Evolutionary conservation across 441 rosid genomes (phyloP).

Genomic region (Populus hybrid): DNA sequence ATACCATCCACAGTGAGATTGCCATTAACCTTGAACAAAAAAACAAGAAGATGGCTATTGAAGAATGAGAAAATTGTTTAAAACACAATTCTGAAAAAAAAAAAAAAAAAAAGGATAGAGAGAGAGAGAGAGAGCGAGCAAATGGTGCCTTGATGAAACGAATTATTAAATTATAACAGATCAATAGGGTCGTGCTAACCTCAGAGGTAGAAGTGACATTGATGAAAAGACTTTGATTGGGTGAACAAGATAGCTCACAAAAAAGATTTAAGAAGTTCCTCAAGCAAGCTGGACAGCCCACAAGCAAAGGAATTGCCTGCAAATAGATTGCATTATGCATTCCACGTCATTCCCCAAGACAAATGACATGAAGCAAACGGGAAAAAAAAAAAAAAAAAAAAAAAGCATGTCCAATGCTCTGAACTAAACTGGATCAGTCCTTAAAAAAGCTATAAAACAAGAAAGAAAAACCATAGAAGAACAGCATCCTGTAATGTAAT

Average conservation of each 20-base stretch:
- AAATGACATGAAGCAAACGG: not conserved
- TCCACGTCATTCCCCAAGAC: not conserved
- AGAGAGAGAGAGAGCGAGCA: not conserved
- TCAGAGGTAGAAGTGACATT: conserved; percentile 66
- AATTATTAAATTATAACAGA: conserved; percentile 3
- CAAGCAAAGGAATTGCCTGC: conserved; percentile 92
- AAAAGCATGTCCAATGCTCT: not conserved
- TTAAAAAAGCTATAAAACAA: not conserved
- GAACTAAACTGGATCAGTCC: not conserved
- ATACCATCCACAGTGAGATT: conserved; percentile 83
- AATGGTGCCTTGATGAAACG: not conserved
- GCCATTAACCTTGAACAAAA: conserved; percentile 43
- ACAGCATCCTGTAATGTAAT: not conserved
- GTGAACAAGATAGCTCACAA: conserved; percentile 92
- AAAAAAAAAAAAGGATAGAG: not conserved
- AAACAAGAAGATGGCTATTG: not conserved
- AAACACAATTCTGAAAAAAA: not conserved
- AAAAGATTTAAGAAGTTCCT: conserved; percentile 86
- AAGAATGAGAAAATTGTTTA: not conserved
- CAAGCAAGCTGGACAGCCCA: conserved; percentile 94
- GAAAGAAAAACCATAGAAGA: not conserved
- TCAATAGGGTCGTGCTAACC: conserved; percentile 38
- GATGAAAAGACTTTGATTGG: conserved; percentile 87
- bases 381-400: not conserved
- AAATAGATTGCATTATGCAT: conserved; percentile 17